These are phyloP conservation scores for Phaeolepiota aurea DNA, from an alignment of 768 basidiomycete genomes.

Conservation along the genomic window DNA sequence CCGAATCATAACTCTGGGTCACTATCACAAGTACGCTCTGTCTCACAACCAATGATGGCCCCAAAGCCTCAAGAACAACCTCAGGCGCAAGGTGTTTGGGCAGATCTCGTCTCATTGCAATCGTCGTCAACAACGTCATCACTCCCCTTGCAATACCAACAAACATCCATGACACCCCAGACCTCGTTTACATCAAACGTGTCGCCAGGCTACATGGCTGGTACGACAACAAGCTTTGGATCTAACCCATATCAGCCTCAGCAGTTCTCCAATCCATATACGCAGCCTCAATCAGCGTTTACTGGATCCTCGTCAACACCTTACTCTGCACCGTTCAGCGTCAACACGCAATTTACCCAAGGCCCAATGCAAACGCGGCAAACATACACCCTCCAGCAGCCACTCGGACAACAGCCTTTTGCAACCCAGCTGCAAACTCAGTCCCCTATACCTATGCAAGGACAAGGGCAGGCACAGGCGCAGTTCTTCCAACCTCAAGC, in stretches of 20 bases:
- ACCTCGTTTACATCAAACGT: background rate
- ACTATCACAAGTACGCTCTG: slow-evolving; percentile 10
- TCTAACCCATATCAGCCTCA: background rate
- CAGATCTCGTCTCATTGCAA: slow-evolving; percentile 45
- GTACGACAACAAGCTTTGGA: background rate
- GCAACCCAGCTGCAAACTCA: slow-evolving; percentile 9
- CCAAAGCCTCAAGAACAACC: slow-evolving; percentile 15
- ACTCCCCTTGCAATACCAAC: slow-evolving; percentile 41
- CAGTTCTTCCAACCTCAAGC: slow-evolving; percentile 17
- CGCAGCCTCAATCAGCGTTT: slow-evolving; percentile 10
- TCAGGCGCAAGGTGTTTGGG: slow-evolving; percentile 38
- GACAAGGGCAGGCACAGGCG: slow-evolving; percentile 8
- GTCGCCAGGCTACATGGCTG: background rate
- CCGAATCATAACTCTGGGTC: slow-evolving; percentile 4
- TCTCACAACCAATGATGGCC: slow-evolving; percentile 14
- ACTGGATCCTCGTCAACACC: background rate
- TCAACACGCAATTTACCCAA: background rate
- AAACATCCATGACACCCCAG: background rate
- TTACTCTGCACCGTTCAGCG: background rate
- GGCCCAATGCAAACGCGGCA: background rate
- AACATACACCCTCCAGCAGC: slow-evolving; percentile 12
- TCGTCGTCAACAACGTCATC: slow-evolving; percentile 32
- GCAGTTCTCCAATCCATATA: background rate
- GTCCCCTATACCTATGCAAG: slow-evolving; percentile 11
- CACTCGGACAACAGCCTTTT: slow-evolving; percentile 11